Percentiles rank a stretch among this genome's conserved stretches.
phyloP scores from a whole-genome alignment of 257 asterid genomes.

The Penstemon davidsonii region DNA sequence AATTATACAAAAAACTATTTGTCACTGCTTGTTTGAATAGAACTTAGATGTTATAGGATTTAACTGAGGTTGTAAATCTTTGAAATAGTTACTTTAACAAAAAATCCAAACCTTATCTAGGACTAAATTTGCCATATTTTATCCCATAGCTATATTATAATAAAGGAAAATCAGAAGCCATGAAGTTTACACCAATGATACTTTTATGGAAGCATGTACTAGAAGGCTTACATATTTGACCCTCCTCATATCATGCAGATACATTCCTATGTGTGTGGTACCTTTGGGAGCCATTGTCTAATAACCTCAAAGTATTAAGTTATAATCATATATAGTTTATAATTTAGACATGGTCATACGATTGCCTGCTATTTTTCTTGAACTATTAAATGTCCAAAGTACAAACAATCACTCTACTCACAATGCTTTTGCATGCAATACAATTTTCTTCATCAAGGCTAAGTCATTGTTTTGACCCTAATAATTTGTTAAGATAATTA shows the following conservation, averaged over 20 bases:
- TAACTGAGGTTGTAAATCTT: neutral
- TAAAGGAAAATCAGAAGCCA: neutral
- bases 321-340: too few relatives aligned
- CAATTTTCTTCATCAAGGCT: neutral
- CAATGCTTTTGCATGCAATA: neutral
- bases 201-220: too few relatives aligned
- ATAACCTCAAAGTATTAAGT: neutral
- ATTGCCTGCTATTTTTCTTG: neutral
- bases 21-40: neutral
- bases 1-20: neutral
- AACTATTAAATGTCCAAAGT: neutral
- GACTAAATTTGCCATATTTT: neutral
- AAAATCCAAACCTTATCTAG: neutral
- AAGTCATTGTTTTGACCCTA: neutral
- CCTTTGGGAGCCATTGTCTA: neutral
- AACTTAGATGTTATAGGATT: neutral
- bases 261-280: neutral
- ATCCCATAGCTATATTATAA: neutral
- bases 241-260: neutral
- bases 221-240: too few relatives aligned
- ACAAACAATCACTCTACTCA: neutral
- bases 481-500: neutral
- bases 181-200: too few relatives aligned
- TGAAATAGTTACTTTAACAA: neutral
- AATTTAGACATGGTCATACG: too few relatives aligned